Base-by-base conservation (phyloP, 306 rosid species). In the Potentilla sterilis region DNA sequence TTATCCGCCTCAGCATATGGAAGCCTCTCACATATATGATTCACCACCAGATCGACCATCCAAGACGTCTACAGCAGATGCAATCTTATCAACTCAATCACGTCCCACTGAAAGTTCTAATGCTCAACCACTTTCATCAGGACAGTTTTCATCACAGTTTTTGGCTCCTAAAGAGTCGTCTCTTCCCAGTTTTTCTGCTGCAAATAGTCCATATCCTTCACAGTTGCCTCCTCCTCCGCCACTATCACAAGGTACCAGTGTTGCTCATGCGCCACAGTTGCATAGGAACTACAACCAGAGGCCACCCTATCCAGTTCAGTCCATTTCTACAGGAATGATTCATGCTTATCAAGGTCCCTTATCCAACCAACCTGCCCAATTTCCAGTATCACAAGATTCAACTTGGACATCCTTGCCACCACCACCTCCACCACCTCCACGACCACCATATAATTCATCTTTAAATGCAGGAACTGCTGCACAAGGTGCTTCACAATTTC, bases 301-400 rank as follows among this genome's bases (percentile, higher is more conserved):
- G 84, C 87, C 87, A 69, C 90, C 83, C 67, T 89, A 85, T 82
- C 89, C 93, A 61, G 85, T 81, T 70, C 89, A 87, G 49, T 76
- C 89, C 69, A 74, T 84, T 44, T 40, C 80, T 59, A 77, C 85
- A 52, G 90, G 77, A 73, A 78, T 77, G 35, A 80, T 79, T 75
- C 86, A 85, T 58, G 79, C 89, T 83, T 85, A 71, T 74, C 85
- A 83, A 35, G 87, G 78, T 82, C 77, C 79, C 2, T 61, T 85
- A 22, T 76, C 74, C 75, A 64, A 18, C 13, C 94, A 89, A 64
- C 82, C 79, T 81, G 63, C 88, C 75, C 93, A 85, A 47, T 81
- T 87, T 54, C 57, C 81, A 67, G 72, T 67, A 43, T 85, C 86
- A 43, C 86, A 86, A 35, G 81, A 73, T 78, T 84, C 81, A 79